A percentile compares a stretch with the other conserved stretches of the same genome.
These are phyloP conservation scores for Kuraishia capsulata DNA, from an alignment of 805 yeast species.

Conservation along the genomic window DNA sequence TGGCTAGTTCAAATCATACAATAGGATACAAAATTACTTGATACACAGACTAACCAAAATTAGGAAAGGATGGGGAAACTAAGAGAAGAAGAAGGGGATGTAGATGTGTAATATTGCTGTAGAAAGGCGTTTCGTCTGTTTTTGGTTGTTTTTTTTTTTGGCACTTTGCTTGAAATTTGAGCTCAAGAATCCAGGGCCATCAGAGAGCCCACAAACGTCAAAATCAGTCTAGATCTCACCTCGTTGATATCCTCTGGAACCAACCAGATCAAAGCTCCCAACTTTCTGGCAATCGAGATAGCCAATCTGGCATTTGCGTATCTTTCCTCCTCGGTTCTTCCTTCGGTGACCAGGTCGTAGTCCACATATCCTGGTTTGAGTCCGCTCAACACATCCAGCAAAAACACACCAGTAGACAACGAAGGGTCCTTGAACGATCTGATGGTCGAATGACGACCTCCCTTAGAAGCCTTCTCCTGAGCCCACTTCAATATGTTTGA, in stretches of 20 bases:
- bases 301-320: conserved; percentile 96
- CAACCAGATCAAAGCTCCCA: conserved; percentile 96
- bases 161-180: too few relatives aligned
- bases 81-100: not conserved
- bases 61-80: not conserved
- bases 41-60: not conserved
- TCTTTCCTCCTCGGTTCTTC: conserved; percentile 72
- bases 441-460: conserved; percentile 65
- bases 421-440: conserved; percentile 83
- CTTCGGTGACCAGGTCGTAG: conserved; percentile 80
- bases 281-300: conserved; percentile 94
- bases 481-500: conserved; percentile 92
- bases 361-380: conserved; percentile 97
- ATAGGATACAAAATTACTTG: not conserved
- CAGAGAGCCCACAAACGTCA: conserved; percentile 91
- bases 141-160: too few relatives aligned
- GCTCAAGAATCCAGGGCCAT: conserved; percentile 52
- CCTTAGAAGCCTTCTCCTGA: conserved; percentile 72
- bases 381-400: conserved; percentile 86
- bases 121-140: too few relatives aligned
- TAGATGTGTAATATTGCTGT: too few relatives aligned
- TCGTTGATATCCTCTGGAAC: conserved; percentile 99
- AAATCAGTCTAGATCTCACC: conserved; percentile 86
- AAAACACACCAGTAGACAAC: conserved; percentile 67
- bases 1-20: not conserved